Conservation (phyloP, 768 basidiomycete genomes). For the Rhodotorula babjevae region DNA sequence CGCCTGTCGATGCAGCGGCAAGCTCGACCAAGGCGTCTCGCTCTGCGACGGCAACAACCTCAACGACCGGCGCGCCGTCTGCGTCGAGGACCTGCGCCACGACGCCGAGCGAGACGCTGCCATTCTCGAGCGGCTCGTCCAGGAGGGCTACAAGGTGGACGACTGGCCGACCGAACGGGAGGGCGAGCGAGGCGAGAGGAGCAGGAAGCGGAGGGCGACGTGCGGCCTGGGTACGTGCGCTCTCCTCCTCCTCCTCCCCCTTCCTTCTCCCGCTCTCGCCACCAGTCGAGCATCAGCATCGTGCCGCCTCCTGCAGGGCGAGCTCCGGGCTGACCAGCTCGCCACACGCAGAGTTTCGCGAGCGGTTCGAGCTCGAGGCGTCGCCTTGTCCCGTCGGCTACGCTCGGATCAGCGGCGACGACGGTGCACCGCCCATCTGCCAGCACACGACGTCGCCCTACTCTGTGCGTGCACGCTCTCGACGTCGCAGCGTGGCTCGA, state of each 20-base stretch:
- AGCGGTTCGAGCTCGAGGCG: neutral
- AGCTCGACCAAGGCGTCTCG: conserved; percentile 5
- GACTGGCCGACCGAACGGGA: neutral
- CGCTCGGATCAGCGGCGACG: neutral
- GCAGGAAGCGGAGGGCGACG: conserved; percentile 12
- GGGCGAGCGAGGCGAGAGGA: neutral
- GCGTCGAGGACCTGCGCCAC: conserved; percentile 24
- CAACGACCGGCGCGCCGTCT: conserved; percentile 26
- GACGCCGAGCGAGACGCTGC: neutral
- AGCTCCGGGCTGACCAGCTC: neutral
- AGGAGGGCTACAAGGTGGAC: neutral
- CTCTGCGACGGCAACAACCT: conserved; percentile 18
- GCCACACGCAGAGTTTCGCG: neutral
- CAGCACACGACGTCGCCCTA: conserved; percentile 16
- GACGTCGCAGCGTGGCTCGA: neutral
- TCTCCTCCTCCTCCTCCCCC: neutral
- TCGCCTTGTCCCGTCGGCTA: conserved; percentile 1
- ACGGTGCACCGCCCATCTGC: conserved; percentile 13
- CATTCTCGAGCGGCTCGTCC: neutral
- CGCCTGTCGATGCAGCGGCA: neutral
- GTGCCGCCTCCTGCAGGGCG: too few relatives aligned
- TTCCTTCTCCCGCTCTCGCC: too few relatives aligned
- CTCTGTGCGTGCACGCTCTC: neutral
- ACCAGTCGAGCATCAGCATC: too few relatives aligned
- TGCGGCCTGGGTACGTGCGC: conserved; percentile 18